Conservation (phyloP, 495 filamentous ascomycete genomes). For the Daldinia vernicosa region DNA sequence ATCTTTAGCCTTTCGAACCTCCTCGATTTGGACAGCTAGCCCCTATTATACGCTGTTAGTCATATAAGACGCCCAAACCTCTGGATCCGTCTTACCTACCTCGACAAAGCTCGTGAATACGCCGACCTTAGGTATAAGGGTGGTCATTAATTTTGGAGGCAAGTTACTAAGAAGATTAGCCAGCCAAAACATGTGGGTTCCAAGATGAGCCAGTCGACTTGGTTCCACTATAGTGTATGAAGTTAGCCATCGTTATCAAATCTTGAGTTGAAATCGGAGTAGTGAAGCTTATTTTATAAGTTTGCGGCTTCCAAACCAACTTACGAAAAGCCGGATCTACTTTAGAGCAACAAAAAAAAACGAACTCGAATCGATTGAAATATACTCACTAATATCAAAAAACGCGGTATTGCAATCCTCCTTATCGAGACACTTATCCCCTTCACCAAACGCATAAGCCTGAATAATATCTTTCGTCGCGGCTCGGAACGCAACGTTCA, state of each 20-base stretch:
- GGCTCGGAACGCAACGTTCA: constrained; percentile 27
- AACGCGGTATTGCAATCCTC: constrained; percentile 25
- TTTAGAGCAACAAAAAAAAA: background rate
- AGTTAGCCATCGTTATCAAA: background rate
- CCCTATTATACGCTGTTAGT: constrained; percentile 12
- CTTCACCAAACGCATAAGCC: constrained; percentile 29
- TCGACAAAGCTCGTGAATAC: constrained; percentile 18
- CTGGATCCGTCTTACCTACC: constrained; percentile 2
- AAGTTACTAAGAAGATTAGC: background rate
- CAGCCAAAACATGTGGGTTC: constrained; percentile 25
- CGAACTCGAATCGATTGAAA: background rate
- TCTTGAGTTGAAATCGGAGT: background rate
- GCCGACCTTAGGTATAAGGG: constrained; percentile 15
- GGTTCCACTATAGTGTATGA: constrained; percentile 6
- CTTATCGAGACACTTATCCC: constrained; percentile 33
- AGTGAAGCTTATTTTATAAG: background rate
- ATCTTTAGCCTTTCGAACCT: constrained; percentile 30
- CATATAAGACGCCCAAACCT: background rate
- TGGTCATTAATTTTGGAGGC: constrained; percentile 17
- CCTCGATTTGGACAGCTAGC: constrained; percentile 15
- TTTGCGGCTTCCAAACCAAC: background rate
- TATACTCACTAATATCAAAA: constrained; percentile 23
- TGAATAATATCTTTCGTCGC: constrained; percentile 36
- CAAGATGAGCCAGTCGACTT: constrained; percentile 13
- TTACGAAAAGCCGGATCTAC: background rate